Percentiles rank a stretch among this genome's conserved stretches.
These are phyloP conservation scores for Blastocystis sp. DNA, from an alignment of 352 stramenopile genomes.

Conservation along the genomic window DNA sequence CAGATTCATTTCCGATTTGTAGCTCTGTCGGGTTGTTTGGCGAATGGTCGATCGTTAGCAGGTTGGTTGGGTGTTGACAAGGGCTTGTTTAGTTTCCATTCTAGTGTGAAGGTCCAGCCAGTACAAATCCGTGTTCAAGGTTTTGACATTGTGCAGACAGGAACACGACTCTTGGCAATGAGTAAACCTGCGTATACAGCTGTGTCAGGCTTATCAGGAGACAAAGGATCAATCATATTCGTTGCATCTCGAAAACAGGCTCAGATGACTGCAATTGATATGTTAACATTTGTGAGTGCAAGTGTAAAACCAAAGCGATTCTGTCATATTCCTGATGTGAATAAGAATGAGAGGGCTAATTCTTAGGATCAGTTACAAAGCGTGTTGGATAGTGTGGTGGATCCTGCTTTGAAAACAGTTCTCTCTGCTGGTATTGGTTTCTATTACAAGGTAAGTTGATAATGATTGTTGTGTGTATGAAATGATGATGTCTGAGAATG, in stretches of 20 bases:
- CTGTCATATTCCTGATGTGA: background rate
- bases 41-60: conserved; percentile 91
- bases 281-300: conserved; percentile 88
- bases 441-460: conserved; percentile 70
- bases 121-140: conserved; percentile 92
- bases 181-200: conserved; percentile 92
- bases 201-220: conserved; percentile 71
- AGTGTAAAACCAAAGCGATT: conserved; percentile 65
- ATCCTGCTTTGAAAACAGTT: conserved; percentile 84
- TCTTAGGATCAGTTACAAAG: background rate
- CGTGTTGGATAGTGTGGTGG: conserved; percentile 69
- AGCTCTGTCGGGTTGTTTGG: conserved; percentile 86
- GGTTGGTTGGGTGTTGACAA: conserved; percentile 90
- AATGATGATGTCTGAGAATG: background rate
- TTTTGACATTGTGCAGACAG: conserved; percentile 93
- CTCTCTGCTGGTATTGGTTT: conserved; percentile 87
- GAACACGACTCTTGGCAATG: conserved; percentile 91
- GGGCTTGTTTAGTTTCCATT: conserved; percentile 88
- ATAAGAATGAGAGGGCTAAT: background rate
- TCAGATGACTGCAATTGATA: conserved; percentile 93
- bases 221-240: conserved; percentile 87
- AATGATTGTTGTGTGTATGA: background rate
- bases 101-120: conserved; percentile 83
- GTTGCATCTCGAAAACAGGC: conserved; percentile 92
- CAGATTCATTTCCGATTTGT: conserved; percentile 81